phyloP scores from a whole-genome alignment of 2,329 filamentous ascomycete species.

The Lachnellula arida region DNA sequence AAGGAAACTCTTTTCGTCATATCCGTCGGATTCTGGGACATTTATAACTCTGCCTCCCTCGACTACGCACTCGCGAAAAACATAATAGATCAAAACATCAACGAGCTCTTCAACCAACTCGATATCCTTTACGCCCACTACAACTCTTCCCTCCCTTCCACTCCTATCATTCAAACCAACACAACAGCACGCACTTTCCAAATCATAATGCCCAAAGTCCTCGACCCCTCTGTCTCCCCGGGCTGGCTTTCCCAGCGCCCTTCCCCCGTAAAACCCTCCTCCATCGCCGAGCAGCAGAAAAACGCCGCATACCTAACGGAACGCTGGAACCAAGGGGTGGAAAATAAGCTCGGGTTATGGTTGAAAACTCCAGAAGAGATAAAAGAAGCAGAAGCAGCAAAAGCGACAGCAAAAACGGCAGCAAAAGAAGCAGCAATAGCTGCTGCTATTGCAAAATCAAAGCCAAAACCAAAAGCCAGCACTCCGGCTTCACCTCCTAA shows the following conservation, averaged over 20 bases:
- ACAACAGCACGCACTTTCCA: constrained; percentile 37
- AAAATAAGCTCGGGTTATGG: constrained; percentile 42
- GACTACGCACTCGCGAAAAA: constrained; percentile 15
- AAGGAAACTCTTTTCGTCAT: constrained; percentile 27
- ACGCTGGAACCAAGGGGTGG: constrained; percentile 46
- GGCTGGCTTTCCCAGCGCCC: constrained; percentile 46
- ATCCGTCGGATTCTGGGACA: constrained; percentile 32
- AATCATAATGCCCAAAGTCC: constrained; percentile 46
- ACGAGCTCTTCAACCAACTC: constrained; percentile 27
- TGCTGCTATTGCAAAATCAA: no score
- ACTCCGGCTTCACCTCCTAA: no score
- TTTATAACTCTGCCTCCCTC: constrained; percentile 26
- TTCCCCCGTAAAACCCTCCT: constrained; percentile 41
- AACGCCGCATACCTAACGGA: constrained; percentile 48
- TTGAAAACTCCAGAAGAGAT: constrained; percentile 18
- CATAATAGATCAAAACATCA: constrained; percentile 15
- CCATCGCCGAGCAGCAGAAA: constrained; percentile 47
- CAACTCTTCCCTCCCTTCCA: constrained; percentile 2
- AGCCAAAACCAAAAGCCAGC: no score
- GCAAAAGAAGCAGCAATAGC: no score
- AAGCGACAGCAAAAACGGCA: no score
- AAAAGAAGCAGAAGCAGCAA: not conserved
- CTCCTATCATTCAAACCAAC: not conserved
- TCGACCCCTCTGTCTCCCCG: constrained; percentile 51
- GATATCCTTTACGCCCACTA: constrained; percentile 25